phyloP scores from a whole-genome alignment of 257 asterid genomes.

The Haberlea rhodopensis region DNA sequence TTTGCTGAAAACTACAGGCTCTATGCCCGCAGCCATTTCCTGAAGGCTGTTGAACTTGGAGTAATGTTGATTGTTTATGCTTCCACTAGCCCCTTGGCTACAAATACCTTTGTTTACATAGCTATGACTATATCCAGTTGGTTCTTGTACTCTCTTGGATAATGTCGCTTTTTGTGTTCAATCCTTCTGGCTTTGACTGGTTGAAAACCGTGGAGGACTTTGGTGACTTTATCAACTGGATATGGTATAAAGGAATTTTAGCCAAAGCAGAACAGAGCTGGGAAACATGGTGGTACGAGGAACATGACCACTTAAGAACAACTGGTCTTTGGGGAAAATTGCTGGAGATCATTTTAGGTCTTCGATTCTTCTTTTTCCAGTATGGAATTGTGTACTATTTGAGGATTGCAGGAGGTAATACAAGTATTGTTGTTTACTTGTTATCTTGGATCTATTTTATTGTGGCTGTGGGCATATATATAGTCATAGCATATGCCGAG shows the following conservation, averaged over 20 bases:
- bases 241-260: slow-evolving; percentile 77
- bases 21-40: slow-evolving; percentile 61
- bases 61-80: slow-evolving; percentile 45
- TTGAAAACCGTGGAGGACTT: slow-evolving; percentile 61
- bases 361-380: slow-evolving; percentile 93
- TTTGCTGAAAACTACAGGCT: slow-evolving; percentile 61
- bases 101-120: slow-evolving; percentile 24
- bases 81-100: slow-evolving; percentile 37
- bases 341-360: slow-evolving; percentile 80
- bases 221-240: slow-evolving; percentile 61
- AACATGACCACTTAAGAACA: slow-evolving; percentile 26
- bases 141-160: slow-evolving; percentile 55
- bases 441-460: slow-evolving; percentile 80
- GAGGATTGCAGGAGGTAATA: slow-evolving; percentile 40
- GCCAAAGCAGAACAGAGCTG: slow-evolving; percentile 81
- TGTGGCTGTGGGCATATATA: slow-evolving; percentile 51
- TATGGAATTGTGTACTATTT: slow-evolving; percentile 90
- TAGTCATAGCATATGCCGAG: slow-evolving; percentile 63
- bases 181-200: slow-evolving; percentile 69
- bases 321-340: slow-evolving; percentile 97
- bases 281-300: slow-evolving; percentile 98
- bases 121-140: slow-evolving; percentile 46
- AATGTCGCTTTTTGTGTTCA: slow-evolving; percentile 58
- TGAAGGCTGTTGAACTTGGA: slow-evolving; percentile 51
- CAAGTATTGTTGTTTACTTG: slow-evolving; percentile 71